These are phyloP conservation scores for Kodamaea ohmeri DNA, from an alignment of 1,139 yeast genomes.

Conservation along the genomic window DNA sequence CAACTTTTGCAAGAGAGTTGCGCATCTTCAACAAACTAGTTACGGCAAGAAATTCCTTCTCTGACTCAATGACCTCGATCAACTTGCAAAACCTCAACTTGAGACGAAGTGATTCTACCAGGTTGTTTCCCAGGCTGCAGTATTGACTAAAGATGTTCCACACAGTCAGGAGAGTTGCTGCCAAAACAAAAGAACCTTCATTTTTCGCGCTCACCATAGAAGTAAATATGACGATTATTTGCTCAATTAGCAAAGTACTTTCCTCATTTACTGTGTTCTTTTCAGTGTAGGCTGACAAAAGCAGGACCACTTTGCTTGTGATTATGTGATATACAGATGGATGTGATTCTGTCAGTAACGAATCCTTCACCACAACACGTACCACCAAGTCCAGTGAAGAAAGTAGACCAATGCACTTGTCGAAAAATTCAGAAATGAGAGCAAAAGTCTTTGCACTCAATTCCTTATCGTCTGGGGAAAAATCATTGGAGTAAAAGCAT, in stretches of 20 bases:
- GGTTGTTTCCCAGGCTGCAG: slow-evolving; percentile 32
- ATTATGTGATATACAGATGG: slow-evolving; percentile 41
- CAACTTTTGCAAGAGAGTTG: slow-evolving; percentile 57
- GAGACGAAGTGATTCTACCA: slow-evolving; percentile 44
- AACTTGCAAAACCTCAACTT: slow-evolving; percentile 60
- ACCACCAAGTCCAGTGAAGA: slow-evolving; percentile 51
- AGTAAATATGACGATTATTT: slow-evolving; percentile 36
- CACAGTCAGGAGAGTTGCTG: slow-evolving; percentile 34
- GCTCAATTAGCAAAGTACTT: slow-evolving; percentile 38
- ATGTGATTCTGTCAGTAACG: slow-evolving; percentile 47
- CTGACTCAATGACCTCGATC: slow-evolving; percentile 47
- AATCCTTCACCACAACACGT: slow-evolving; percentile 44
- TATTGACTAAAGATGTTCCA: slow-evolving; percentile 32
- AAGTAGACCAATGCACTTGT: slow-evolving; percentile 47
- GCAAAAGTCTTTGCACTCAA: slow-evolving; percentile 26
- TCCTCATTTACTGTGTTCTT: slow-evolving; percentile 28
- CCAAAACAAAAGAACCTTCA: slow-evolving; percentile 39
- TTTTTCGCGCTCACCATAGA: slow-evolving; percentile 36
- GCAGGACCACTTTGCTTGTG: slow-evolving; percentile 30
- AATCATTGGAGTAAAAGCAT: slow-evolving; percentile 40
- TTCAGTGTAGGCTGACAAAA: slow-evolving; percentile 28
- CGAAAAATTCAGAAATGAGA: slow-evolving; percentile 45
- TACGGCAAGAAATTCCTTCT: slow-evolving; percentile 37
- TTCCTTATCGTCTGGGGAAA: slow-evolving; percentile 24
- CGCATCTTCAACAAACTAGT: slow-evolving; percentile 59